A percentile compares a stretch with the other conserved stretches of the same genome.
Conservation (phyloP, 2,329 filamentous ascomycete genomes). For the Stachybotrys elegans region DNA sequence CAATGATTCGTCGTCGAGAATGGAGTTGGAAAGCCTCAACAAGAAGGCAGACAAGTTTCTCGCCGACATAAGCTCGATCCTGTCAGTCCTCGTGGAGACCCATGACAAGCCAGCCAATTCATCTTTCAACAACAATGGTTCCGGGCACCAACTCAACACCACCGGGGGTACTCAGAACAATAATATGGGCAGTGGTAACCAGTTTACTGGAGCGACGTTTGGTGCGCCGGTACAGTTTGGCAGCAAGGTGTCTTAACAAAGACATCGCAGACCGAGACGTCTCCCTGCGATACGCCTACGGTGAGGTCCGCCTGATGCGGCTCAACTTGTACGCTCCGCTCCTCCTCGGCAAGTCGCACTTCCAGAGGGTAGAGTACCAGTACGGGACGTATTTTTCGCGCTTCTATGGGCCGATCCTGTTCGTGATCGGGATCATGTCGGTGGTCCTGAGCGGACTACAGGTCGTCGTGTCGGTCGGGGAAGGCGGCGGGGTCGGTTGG, state of each 20-base stretch:
- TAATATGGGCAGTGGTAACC: conserved; percentile 2
- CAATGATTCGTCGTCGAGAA: too few relatives aligned
- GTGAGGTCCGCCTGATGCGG: conserved; percentile 30
- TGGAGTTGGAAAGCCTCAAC: too few relatives aligned
- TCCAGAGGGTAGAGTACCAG: conserved; percentile 16
- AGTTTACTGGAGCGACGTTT: conserved; percentile 3
- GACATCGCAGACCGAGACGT: conserved; percentile 19
- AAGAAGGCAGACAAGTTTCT: too few relatives aligned
- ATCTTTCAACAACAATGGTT: conserved; percentile 2
- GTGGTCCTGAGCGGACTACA: conserved; percentile 17
- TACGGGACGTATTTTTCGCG: conserved; percentile 16
- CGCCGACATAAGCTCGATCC: too few relatives aligned
- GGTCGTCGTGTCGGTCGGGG: conserved; percentile 11
- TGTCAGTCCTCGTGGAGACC: too few relatives aligned
- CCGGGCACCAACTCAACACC: conserved; percentile 3
- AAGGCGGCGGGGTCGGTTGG: not conserved
- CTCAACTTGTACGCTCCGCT: conserved; percentile 24
- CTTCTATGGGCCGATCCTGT: conserved; percentile 17
- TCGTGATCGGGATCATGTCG: conserved; percentile 15
- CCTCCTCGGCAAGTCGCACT: conserved; percentile 14
- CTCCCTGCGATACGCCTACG: conserved; percentile 26
- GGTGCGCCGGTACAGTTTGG: conserved; percentile 2
- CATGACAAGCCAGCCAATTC: too few relatives aligned
- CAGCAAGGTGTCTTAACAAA: conserved; percentile 15
- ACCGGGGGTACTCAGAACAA: conserved; percentile 2